Conservation (phyloP, 371 early-diverging fungal species). For the Zopfochytrium polystomum region DNA sequence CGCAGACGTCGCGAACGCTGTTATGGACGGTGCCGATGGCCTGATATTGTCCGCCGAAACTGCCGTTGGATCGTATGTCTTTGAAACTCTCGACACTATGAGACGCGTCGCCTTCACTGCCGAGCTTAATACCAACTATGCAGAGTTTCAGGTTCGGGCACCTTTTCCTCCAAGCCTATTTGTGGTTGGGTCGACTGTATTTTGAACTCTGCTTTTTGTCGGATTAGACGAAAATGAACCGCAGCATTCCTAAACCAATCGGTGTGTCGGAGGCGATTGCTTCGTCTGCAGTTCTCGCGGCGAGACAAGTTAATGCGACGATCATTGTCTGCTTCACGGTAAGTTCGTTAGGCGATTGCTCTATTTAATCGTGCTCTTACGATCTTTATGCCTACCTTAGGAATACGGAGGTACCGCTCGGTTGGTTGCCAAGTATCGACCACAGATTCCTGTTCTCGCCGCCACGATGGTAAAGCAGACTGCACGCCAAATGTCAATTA, state of each 20-base stretch:
- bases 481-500: conserved; percentile 84
- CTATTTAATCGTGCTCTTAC: too few species aligned
- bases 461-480: conserved; percentile 80
- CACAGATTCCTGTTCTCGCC: conserved; percentile 85
- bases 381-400: too few species aligned
- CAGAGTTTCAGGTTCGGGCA: conserved; percentile 38
- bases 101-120: conserved; percentile 45
- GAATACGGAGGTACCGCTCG: conserved; percentile 73
- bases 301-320: conserved; percentile 79
- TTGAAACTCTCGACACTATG: conserved; percentile 40
- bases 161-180: too few species aligned
- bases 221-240: conserved; percentile 64
- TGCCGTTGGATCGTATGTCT: conserved; percentile 53
- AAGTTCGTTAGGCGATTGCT: not conserved
- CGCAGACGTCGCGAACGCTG: conserved; percentile 54
- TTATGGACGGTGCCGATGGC: conserved; percentile 59
- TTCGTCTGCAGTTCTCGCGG: conserved; percentile 85
- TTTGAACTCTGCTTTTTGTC: too few species aligned
- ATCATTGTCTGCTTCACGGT: conserved; percentile 79
- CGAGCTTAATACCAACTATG: conserved; percentile 51
- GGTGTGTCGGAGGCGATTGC: conserved; percentile 90
- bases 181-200: too few species aligned
- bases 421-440: conserved; percentile 92
- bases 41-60: conserved; percentile 65
- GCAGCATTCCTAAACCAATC: conserved; percentile 69